Percentiles rank a stretch among this genome's conserved stretches.
Conservation (phyloP, 352 stramenopile genomes). For the Globisporangium spiculum region DNA sequence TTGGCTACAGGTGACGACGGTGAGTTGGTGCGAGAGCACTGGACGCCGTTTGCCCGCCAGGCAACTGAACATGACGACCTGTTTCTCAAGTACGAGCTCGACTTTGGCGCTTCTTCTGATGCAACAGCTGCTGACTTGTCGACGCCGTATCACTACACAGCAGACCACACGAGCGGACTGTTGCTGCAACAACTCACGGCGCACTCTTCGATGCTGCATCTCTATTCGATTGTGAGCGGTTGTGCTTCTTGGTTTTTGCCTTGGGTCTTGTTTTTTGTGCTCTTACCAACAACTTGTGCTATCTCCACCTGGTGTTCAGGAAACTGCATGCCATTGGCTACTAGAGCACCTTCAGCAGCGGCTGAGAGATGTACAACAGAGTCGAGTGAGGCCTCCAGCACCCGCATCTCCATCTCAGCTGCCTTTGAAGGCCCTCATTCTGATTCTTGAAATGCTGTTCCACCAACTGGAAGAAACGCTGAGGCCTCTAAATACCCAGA, state of each 20-base stretch:
- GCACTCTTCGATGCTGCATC: constrained; percentile 22
- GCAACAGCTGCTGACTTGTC: background rate
- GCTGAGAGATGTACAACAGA: background rate
- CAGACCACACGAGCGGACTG: background rate
- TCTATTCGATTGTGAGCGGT: constrained; percentile 27
- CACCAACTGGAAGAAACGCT: background rate
- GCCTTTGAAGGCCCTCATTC: background rate
- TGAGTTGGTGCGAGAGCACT: constrained; percentile 13
- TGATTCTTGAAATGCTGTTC: background rate
- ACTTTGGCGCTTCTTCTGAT: background rate
- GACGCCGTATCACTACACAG: background rate
- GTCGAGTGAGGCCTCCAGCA: background rate
- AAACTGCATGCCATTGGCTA: constrained; percentile 10
- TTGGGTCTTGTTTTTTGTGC: background rate
- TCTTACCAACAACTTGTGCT: background rate
- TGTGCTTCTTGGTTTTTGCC: background rate
- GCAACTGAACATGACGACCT: constrained; percentile 18
- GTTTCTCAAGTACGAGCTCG: constrained; percentile 31
- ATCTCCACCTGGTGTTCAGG: background rate
- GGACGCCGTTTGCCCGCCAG: constrained; percentile 27
- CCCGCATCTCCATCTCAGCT: too few relatives aligned
- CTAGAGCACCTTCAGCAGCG: constrained; percentile 4
- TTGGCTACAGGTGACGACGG: background rate
- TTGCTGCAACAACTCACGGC: constrained; percentile 14
- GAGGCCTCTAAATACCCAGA: background rate